Evolutionary conservation across 805 yeast species (phyloP).

Genomic region (Monosporozyma yasuniensis): DNA sequence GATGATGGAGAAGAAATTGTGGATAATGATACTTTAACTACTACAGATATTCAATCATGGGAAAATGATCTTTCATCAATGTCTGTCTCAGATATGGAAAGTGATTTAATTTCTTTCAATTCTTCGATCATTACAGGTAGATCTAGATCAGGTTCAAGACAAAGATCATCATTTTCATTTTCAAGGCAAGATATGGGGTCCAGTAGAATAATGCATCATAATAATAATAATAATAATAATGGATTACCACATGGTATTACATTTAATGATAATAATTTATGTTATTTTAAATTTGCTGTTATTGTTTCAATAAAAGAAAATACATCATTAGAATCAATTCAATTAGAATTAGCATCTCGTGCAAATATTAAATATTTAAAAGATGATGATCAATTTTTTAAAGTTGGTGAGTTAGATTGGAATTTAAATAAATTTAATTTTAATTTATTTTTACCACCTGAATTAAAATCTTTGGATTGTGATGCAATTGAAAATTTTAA

Average conservation of each 20-base stretch:
- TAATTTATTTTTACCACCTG: constrained; percentile 34
- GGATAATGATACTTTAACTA: too few species aligned
- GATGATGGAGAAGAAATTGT: neutral
- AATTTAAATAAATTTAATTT: constrained; percentile 34
- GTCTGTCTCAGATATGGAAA: neutral
- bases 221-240: neutral
- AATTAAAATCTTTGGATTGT: constrained; percentile 14
- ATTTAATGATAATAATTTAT: constrained; percentile 9
- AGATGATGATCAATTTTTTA: constrained; percentile 38
- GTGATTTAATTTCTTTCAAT: neutral
- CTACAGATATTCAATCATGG: neutral
- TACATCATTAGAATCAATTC: neutral
- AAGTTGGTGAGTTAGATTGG: constrained; percentile 43
- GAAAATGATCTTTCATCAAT: neutral
- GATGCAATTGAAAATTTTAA: constrained; percentile 19
- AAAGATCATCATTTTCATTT: neutral
- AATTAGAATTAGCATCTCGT: constrained; percentile 43
- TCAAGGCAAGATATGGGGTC: neutral
- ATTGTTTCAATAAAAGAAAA: constrained; percentile 4
- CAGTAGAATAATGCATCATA: neutral
- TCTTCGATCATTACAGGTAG: neutral
- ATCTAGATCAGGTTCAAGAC: neutral
- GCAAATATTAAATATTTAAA: constrained; percentile 37
- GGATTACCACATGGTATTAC: neutral
- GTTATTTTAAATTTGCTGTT: constrained; percentile 11